These are phyloP conservation scores for Juncus effusus DNA, from an alignment of 176 grass and related monocot species.

Conservation along the genomic window DNA sequence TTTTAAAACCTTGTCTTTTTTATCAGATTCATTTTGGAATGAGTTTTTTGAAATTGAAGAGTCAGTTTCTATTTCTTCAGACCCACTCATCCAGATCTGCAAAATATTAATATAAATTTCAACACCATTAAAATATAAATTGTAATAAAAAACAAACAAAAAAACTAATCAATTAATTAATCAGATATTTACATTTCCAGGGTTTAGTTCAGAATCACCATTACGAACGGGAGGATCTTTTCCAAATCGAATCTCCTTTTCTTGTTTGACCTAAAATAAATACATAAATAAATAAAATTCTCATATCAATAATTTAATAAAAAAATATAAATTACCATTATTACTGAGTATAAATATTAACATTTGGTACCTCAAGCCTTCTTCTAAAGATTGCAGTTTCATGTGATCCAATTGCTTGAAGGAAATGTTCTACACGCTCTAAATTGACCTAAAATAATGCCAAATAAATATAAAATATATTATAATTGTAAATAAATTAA, in stretches of 20 bases:
- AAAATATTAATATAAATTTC: conserved; percentile 10
- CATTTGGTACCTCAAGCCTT: conserved; percentile 25
- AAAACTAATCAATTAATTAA: background rate
- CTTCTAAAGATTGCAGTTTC: conserved; percentile 35
- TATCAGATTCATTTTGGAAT: background rate
- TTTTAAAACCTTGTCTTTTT: conserved; percentile 6
- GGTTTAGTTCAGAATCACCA: background rate
- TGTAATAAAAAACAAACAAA: conserved; percentile 3
- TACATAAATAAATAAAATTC: background rate
- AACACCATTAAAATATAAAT: conserved; percentile 1
- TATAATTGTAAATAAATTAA: conserved; percentile 16
- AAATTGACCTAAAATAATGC: conserved; percentile 36
- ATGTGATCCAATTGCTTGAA: conserved; percentile 32
- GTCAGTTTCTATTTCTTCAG: background rate
- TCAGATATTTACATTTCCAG: background rate
- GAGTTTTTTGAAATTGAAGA: conserved; percentile 1
- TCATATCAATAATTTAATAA: background rate
- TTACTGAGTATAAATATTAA: background rate
- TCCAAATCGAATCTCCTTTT: conserved; percentile 7
- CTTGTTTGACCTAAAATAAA: conserved; percentile 11
- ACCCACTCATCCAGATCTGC: conserved; percentile 15
- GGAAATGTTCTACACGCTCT: conserved; percentile 37
- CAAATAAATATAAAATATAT: background rate
- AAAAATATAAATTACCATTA: conserved; percentile 6
- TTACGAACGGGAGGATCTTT: conserved; percentile 4